Base-by-base conservation (phyloP, 768 basidiomycete species). In the Serendipita sp. region DNA sequence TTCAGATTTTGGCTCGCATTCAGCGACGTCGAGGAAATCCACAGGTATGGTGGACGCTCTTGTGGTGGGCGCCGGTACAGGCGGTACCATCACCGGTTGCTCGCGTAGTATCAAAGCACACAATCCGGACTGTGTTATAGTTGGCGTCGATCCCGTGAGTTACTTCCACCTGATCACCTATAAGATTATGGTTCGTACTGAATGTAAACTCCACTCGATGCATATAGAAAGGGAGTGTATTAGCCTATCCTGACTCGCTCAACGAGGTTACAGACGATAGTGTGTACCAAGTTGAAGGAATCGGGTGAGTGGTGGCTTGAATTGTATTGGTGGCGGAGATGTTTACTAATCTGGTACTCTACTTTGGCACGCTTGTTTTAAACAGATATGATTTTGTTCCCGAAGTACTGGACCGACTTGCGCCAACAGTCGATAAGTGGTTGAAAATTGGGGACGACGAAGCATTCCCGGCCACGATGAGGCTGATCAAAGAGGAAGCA, bases 111-210 rank as follows among this genome's bases (percentile, higher is more conserved):
- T 95, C 67, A 89, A 88, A 78, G 86, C 83, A 71, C 75, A 73
- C 9, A 93, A 93, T 68, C 73, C 79, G 28, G 75, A 81, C 2
- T 85, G 83, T 67, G 72, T 83, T 17, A 79, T 96, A 17, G 80
- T 99, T n/a, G 94, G 83, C 3, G 79, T 92, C 42, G 96, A 99
- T 74, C 96, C 96, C 20, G 90, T 93, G 68, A 60, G 87, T 72
- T 45, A 42, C n/a, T 26, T 70, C 28, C 41, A 28, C 22, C 44
- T 16, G 7, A 11, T 24, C n/a, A 48, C 17, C 1, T 42, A 26
- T n/a, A 58, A 11, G 44, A 14, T 38, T 14, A 31, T 28, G n/a
- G n/a, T n/a, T 38, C 38, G 14, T 38, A 38, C 38, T 38, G 38
- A 38, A 38, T 38, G 0, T 5, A 38, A 38, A 14, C 38, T 5